Evolutionary conservation across 495 filamentous ascomycete species (phyloP).

Genomic region (Podospora comata): DNA sequence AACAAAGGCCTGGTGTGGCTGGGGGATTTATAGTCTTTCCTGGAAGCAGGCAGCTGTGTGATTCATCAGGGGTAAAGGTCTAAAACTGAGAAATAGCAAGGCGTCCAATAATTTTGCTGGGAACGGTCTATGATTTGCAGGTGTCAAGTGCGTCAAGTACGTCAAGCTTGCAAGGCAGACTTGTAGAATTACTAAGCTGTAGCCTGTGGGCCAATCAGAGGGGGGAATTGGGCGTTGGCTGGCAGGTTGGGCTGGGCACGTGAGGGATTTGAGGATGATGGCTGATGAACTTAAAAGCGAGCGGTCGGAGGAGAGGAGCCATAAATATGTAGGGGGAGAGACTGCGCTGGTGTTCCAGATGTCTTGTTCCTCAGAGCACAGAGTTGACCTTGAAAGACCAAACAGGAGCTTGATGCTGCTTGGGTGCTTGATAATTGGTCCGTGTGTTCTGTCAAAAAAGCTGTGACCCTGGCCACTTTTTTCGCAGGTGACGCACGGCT

Average conservation of each 20-base stretch:
- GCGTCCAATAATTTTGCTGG: background rate
- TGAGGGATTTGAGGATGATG: background rate
- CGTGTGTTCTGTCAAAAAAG: conserved; percentile 6
- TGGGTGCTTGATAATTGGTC: conserved; percentile 3
- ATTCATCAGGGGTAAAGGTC: conserved; percentile 3
- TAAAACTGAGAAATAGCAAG: conserved; percentile 5
- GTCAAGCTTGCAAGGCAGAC: conserved; percentile 26
- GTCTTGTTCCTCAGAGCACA: background rate
- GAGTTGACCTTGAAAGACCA: background rate
- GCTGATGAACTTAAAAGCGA: background rate
- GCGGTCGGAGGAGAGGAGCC: background rate
- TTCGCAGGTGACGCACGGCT: conserved; percentile 16
- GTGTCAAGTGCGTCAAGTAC: background rate
- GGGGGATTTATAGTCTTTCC: conserved; percentile 21
- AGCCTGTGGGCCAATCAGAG: conserved; percentile 16
- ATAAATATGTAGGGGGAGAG: background rate
- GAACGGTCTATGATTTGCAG: background rate
- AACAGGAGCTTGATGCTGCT: background rate
- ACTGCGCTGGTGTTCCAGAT: background rate
- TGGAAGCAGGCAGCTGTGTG: background rate
- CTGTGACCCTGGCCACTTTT: conserved; percentile 14
- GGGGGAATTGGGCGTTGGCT: conserved; percentile 16
- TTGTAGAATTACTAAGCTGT: conserved; percentile 22
- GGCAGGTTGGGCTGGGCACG: background rate
- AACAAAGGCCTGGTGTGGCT: background rate